These are phyloP conservation scores for Rhizopogon vulgaris DNA, from an alignment of 768 basidiomycete genomes.

Conservation along the genomic window DNA sequence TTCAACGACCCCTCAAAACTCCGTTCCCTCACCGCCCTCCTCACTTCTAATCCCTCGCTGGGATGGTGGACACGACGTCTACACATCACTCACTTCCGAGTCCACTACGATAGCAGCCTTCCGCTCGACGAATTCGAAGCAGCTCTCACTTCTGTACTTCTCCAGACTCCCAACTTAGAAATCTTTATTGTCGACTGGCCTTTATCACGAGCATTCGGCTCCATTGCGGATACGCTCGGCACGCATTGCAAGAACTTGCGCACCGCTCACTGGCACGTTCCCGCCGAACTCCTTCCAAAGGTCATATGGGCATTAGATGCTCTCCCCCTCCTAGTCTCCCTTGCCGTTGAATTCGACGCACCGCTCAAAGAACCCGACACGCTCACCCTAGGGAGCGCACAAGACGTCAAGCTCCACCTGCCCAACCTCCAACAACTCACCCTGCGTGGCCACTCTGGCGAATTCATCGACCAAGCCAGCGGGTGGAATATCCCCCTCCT, in stretches of 20 bases:
- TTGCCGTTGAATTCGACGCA: conserved; percentile 45
- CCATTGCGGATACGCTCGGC: conserved; percentile 59
- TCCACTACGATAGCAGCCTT: conserved; percentile 30
- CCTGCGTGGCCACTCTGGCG: conserved; percentile 51
- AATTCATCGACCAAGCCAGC: conserved; percentile 63
- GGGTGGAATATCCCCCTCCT: conserved; percentile 66
- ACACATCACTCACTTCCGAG: conserved; percentile 51
- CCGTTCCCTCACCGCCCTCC: conserved; percentile 41
- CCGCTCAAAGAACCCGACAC: conserved; percentile 32
- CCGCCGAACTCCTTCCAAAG: conserved; percentile 49
- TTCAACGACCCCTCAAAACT: conserved; percentile 56
- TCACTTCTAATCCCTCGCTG: conserved; percentile 45
- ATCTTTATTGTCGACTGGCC: conserved; percentile 68
- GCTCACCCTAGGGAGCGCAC: conserved; percentile 55
- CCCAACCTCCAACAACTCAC: conserved; percentile 57
- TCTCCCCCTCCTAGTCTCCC: conserved; percentile 49
- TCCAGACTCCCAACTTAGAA: conserved; percentile 66
- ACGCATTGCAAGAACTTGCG: conserved; percentile 46
- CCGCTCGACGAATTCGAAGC: conserved; percentile 45
- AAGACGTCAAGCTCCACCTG: conserved; percentile 46
- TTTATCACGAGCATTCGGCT: conserved; percentile 50
- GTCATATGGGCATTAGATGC: conserved; percentile 69
- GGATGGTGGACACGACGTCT: conserved; percentile 73
- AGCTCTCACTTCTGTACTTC: conserved; percentile 52
- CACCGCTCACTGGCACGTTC: conserved; percentile 57